Evolutionary conservation across 1,139 yeast genomes (phyloP), one percentile per base, ranked within the genome.

Genomic region (Protomyces inundatus): DNA sequence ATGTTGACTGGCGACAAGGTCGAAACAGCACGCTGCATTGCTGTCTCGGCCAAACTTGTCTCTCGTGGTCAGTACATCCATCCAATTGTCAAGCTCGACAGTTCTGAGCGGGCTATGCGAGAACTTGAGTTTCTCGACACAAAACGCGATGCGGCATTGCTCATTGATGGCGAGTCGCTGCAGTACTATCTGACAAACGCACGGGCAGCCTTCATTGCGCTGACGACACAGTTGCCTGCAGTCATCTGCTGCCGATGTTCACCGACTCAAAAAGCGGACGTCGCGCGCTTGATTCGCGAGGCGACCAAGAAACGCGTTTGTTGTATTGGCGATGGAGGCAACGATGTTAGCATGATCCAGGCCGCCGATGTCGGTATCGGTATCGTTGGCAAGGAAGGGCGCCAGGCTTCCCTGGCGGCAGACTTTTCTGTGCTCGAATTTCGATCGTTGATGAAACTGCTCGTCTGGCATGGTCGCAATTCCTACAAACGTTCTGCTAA

Each of bases 311-410:
- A 89, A 72, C 79, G 98, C 62, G 97, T 91, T 2, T 91, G 98
- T 70, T 93, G 98, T 73, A 95, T 95, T 70, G 99, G 99, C 61
- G 99, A 95, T 75, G 99, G 99, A 69, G 99, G 99, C 70, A 95
- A 95, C 72, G 99, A 95, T 75, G 99, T 95, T 46, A 88, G 96
- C 71, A 95, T 95, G 99, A 95, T 95, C 70, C 98, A 93, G 76
- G 88, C 95, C 70, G 98, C 99, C 0, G 97, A 95, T 77, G 97
- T 95, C 9, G 99, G 99, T 65, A 96, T 95, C 50, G 99, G 99
- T 64, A 93, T 95, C 70, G 98, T 93, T 34, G 99, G 99, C 51
- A 95, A 95, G 73, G 99, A 95, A 75, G 99, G 99, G 36, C 87
- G 87, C 69, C 99, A 95, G 74, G 98, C 98, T 0, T 90, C 97